Conservation (phyloP, 2,329 filamentous ascomycete genomes). For the Exophiala aquamarina region DNA sequence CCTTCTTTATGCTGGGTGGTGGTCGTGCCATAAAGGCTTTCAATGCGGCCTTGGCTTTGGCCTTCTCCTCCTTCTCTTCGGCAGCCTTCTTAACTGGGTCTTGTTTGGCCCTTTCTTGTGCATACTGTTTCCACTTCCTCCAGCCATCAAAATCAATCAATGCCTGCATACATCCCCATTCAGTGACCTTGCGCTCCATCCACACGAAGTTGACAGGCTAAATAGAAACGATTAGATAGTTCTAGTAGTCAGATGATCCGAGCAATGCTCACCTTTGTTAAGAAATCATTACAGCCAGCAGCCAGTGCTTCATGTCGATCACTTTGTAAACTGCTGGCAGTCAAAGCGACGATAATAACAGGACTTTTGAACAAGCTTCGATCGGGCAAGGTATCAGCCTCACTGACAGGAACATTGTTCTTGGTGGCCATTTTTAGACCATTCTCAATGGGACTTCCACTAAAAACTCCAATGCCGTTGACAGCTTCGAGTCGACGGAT, state of each 20-base stretch:
- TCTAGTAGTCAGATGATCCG: too few species aligned
- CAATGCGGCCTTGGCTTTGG: slow-evolving; percentile 27
- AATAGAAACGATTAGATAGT: too few species aligned
- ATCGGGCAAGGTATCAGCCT: slow-evolving; percentile 63
- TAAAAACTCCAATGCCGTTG: slow-evolving; percentile 89
- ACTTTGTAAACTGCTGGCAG: slow-evolving; percentile 89
- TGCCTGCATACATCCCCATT: slow-evolving; percentile 99
- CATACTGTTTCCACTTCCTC: slow-evolving; percentile 93
- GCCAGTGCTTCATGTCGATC: slow-evolving; percentile 93
- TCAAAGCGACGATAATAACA: slow-evolving; percentile 95
- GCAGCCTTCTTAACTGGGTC: slow-evolving; percentile 25
- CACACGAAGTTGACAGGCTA: slow-evolving; percentile 93
- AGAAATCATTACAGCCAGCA: slow-evolving; percentile 95
- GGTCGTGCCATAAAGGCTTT: slow-evolving; percentile 28
- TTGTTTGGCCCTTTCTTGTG: slow-evolving; percentile 34
- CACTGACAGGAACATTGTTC: slow-evolving; percentile 17
- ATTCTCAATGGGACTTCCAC: slow-evolving; percentile 23
- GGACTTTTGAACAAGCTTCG: slow-evolving; percentile 87
- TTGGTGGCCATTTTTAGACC: slow-evolving; percentile 9
- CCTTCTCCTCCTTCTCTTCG: slow-evolving; percentile 29
- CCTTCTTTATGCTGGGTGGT: slow-evolving; percentile 22
- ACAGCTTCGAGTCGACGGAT: slow-evolving; percentile 85
- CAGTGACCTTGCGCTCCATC: slow-evolving; percentile 96
- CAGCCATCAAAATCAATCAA: slow-evolving; percentile 98
- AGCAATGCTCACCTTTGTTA: slow-evolving; percentile 75